A percentile compares a stretch with the other conserved stretches of the same genome.
These are phyloP conservation scores for Globisporangium orthogonon DNA, from an alignment of 352 stramenopile genomes.

Conservation along the genomic window DNA sequence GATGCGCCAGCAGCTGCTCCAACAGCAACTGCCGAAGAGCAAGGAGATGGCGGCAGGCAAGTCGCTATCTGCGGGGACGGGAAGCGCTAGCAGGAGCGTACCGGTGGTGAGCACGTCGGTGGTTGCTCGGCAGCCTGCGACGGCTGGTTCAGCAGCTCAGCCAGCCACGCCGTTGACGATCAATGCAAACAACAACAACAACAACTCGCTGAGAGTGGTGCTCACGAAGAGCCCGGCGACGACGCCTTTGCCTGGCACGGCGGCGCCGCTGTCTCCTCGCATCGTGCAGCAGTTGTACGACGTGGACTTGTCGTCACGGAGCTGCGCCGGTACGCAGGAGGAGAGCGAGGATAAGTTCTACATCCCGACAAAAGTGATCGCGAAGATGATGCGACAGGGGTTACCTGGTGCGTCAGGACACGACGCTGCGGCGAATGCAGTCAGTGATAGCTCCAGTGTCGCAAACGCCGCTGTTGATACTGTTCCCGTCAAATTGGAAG, in stretches of 20 bases:
- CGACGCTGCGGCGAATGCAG: not conserved
- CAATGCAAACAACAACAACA: too few relatives aligned
- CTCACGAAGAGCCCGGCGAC: not conserved
- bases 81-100: not conserved
- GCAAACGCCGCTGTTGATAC: not conserved
- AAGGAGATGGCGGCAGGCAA: too few relatives aligned
- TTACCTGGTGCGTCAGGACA: constrained; percentile 18
- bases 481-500: too few relatives aligned
- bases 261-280: constrained; percentile 38
- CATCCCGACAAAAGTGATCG: constrained; percentile 55
- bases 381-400: constrained; percentile 65
- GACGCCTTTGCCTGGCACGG: not conserved
- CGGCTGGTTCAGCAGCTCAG: not conserved
- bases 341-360: constrained; percentile 76
- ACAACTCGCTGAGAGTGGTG: not conserved
- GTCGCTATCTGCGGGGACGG: not conserved
- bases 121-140: too few relatives aligned
- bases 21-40: not conserved
- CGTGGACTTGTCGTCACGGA: constrained; percentile 47
- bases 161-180: too few relatives aligned
- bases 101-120: too few relatives aligned
- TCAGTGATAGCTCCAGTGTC: too few relatives aligned
- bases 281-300: constrained; percentile 67
- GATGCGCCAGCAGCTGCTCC: constrained; percentile 36
- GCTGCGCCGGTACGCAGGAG: constrained; percentile 22